Base-by-base conservation (phyloP, 2,329 filamentous ascomycete species). In the Alternaria rosae region DNA sequence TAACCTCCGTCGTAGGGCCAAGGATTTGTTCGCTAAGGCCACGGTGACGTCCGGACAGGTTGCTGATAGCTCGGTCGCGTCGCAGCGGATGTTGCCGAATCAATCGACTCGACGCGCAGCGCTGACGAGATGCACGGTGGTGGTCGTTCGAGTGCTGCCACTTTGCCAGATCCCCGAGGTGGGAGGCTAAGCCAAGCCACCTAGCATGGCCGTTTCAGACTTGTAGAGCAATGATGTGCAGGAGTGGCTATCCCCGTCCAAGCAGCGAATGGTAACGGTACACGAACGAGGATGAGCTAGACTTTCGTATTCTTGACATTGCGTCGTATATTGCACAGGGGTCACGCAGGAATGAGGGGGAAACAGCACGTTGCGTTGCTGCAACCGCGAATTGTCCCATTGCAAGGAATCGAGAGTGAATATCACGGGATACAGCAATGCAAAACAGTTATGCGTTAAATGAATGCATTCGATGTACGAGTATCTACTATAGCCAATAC, bases 21-120 rank as follows among this genome's bases (percentile, higher is more conserved):
- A 55, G 62, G 69, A 67, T 69, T 72, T 69, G 71, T 70, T 73
- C 70, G 76, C 71, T 75, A 77, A 75, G 74, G 68, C 70, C 71
- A 76, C 73, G 69, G 73, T 76, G 71, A 68, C 64, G 67, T 72
- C 65, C 57, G 54, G 65, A 66, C 59, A 68, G 59, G 54, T 65
- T 64, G 61, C 63, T 64, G 66, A 69, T 63, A 63, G 57, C 54
- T 68, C 64, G 30, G 70, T 72, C 66, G 69, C 71, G 69, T 66
- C 61, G 56, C 62, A 65, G 66, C 68, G 65, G 68, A 64, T 64
- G 60, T 60, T 61, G 28, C 47, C 62, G 59, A 63, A 67, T 62
- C 68, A 72, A 76, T 70, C 64, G 66, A 69, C 57, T 62, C 51
- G 55, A 66, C 56, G 65, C 57, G 62, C 59, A 57, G 68, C 65